Evolutionary conservation across 768 basidiomycete species (phyloP).

Genomic region (Termitomyces sp.): DNA sequence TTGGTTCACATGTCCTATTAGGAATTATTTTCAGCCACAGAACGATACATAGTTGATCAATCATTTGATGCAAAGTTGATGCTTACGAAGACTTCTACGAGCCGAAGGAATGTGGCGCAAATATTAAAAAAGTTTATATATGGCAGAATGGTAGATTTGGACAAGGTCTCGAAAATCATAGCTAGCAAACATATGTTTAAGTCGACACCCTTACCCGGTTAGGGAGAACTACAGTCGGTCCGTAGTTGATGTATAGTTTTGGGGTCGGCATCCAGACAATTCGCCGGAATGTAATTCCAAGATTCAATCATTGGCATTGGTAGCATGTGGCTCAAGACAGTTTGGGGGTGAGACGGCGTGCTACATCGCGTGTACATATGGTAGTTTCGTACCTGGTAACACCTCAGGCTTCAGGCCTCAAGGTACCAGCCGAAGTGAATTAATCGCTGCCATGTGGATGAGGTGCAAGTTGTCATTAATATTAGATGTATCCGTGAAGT

Average conservation of each 20-base stretch:
- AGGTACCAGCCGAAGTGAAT: not conserved
- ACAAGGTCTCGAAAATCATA: not conserved
- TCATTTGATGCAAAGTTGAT: no score
- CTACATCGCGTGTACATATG: not conserved
- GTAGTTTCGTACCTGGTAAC: not conserved
- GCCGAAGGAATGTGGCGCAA: not conserved
- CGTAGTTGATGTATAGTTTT: not conserved
- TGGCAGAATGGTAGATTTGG: not conserved
- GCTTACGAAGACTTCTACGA: no score
- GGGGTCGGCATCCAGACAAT: not conserved
- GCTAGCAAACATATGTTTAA: no score
- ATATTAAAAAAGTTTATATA: not conserved
- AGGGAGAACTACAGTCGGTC: not conserved
- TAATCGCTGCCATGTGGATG: not conserved
- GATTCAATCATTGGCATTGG: no score
- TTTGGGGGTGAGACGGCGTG: not conserved
- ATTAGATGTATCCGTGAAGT: no score
- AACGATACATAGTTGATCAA: no score
- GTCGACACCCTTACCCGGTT: no score
- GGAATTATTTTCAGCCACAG: no score
- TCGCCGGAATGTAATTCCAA: not conserved
- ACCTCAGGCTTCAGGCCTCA: not conserved
- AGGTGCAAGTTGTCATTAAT: no score
- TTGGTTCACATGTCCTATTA: no score
- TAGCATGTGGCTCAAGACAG: not conserved